phyloP scores from a whole-genome alignment of 176 grass and related monocot species.

The Chrysopogon serrulatus region DNA sequence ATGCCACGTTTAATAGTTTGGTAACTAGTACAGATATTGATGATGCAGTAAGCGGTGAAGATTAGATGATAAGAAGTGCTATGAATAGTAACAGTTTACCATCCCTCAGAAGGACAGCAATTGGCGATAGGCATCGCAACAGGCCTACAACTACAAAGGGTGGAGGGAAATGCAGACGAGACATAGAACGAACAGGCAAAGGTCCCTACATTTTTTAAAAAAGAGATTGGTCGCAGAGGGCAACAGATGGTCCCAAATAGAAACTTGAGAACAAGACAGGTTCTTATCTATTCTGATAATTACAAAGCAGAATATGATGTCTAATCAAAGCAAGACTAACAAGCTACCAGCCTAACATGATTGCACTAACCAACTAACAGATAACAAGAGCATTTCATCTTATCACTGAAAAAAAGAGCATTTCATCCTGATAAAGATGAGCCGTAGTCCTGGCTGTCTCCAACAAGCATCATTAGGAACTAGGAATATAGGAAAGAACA shows the following conservation, averaged over 20 bases:
- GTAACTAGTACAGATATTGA: neutral
- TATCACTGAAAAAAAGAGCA: neutral
- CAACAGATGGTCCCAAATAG: constrained; percentile 8
- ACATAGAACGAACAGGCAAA: neutral
- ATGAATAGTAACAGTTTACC: neutral
- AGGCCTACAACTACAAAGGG: neutral
- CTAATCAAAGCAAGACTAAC: constrained; percentile 13
- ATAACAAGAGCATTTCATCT: constrained; percentile 5
- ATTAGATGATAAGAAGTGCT: neutral
- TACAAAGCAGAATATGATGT: constrained; percentile 20
- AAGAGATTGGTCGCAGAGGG: neutral
- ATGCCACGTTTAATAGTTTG: neutral
- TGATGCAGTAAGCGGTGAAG: neutral
- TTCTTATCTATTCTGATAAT: constrained; percentile 11
- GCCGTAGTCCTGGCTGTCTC: neutral
- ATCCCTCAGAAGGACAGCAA: neutral
- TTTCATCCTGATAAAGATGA: neutral
- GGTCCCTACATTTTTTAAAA: neutral
- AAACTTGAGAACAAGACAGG: constrained; percentile 26
- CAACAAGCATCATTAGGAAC: neutral
- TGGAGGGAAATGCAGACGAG: neutral
- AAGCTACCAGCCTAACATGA: neutral
- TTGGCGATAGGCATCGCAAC: neutral
- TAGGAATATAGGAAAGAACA: neutral
- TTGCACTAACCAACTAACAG: neutral